These are phyloP conservation scores for Amanita subjunquillea DNA, from an alignment of 768 basidiomycete species.

Conservation along the genomic window DNA sequence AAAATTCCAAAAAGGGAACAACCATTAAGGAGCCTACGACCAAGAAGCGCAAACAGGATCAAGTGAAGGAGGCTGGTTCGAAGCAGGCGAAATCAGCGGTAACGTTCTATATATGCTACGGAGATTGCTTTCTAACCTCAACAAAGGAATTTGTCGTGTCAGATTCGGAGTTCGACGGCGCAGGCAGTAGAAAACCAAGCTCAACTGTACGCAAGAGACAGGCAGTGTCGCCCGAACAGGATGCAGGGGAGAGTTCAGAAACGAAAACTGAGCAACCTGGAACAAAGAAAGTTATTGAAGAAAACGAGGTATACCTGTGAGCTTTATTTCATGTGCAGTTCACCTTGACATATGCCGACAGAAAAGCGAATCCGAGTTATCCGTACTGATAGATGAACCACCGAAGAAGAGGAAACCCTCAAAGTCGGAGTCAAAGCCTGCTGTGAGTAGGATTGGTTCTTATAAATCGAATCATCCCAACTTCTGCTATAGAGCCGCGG, in stretches of 20 bases:
- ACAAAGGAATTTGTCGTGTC: not conserved
- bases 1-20: not conserved
- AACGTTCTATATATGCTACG: not conserved
- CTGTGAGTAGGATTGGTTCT: constrained; percentile 18
- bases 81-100: constrained; percentile 10
- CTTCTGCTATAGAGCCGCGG: constrained; percentile 12
- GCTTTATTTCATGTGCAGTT: not conserved
- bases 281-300: not conserved
- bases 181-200: not conserved
- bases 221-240: not conserved
- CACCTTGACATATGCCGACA: constrained; percentile 2
- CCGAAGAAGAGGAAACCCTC: constrained; percentile 27
- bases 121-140: not conserved
- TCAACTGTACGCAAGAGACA: not conserved
- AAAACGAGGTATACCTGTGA: not conserved
- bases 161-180: not conserved
- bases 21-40: not conserved
- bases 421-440: constrained; percentile 11
- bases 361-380: constrained; percentile 51
- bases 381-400: constrained; percentile 49
- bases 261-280: not conserved
- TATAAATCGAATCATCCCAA: not conserved
- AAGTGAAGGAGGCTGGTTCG: constrained; percentile 9
- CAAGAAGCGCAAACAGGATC: not conserved
- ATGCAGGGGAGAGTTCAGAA: not conserved